Evolutionary conservation across 1,284 basidiomycete genomes (phyloP).

Genomic region (Irpex rosettiformis): DNA sequence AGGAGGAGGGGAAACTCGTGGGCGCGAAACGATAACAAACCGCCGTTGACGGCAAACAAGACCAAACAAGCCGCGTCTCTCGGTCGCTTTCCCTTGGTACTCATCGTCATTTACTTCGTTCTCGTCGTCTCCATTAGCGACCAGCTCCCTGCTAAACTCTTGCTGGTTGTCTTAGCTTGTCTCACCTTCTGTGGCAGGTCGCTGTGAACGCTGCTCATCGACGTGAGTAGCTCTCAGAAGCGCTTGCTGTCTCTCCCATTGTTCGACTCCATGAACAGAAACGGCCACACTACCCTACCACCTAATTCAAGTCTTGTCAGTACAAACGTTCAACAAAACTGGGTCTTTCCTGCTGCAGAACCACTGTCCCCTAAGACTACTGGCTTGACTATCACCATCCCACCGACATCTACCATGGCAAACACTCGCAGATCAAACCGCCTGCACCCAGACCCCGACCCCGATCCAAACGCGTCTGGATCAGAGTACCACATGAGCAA

Average conservation of each 20-base stretch:
- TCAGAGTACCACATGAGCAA: constrained; percentile 67
- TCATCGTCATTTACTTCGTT: constrained; percentile 11
- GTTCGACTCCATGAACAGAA: constrained; percentile 2
- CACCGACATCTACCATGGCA: constrained; percentile 22
- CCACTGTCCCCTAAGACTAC: not conserved
- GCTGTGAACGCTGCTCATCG: not conserved
- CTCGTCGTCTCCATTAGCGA: constrained; percentile 2
- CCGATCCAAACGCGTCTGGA: constrained; percentile 42
- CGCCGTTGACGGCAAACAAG: constrained; percentile 20
- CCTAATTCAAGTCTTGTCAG: not conserved
- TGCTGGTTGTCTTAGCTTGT: not conserved
- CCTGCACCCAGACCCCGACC: constrained; percentile 15
- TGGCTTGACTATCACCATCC: constrained; percentile 21
- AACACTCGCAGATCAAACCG: constrained; percentile 24
- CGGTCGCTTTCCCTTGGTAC: constrained; percentile 17
- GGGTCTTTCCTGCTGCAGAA: constrained; percentile 4
- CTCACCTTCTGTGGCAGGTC: not conserved
- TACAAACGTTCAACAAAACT: not conserved
- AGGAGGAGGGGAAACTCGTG: not conserved
- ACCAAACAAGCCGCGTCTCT: constrained; percentile 19
- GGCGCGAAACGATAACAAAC: constrained; percentile 10
- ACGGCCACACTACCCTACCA: not conserved
- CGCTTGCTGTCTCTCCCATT: not conserved
- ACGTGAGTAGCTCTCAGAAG: not conserved
- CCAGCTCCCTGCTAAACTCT: not conserved